A percentile compares a stretch with the other conserved stretches of the same genome.
Conservation (phyloP, 805 yeast genomes). For the Cyberlindnera suaveolens region DNA sequence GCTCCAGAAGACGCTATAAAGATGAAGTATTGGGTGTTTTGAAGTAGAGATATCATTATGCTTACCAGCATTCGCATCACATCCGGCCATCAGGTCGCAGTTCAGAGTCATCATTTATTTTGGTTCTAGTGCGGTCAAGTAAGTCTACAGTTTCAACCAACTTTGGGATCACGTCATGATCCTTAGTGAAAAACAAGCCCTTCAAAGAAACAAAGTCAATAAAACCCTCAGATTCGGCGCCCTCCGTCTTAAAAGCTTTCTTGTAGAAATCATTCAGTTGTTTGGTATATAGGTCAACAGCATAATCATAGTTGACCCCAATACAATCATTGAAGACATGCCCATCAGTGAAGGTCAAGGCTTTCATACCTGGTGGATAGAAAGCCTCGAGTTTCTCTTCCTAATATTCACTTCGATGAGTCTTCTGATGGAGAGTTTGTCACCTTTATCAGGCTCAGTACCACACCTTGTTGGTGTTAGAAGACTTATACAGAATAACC, state of each 20-base stretch:
- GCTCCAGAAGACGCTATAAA: conserved; percentile 51
- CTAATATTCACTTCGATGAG: conserved; percentile 28
- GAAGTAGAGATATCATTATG: conserved; percentile 52
- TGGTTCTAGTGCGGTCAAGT: conserved; percentile 33
- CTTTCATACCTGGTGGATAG: conserved; percentile 49
- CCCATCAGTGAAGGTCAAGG: conserved; percentile 57
- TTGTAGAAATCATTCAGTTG: conserved; percentile 29
- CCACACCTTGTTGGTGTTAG: conserved; percentile 43
- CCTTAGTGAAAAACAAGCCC: conserved; percentile 31
- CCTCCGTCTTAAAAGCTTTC: conserved; percentile 12
- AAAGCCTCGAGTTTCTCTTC: conserved; percentile 25
- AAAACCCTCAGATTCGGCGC: conserved; percentile 19
- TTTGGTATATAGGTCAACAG: conserved; percentile 41
- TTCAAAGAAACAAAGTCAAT: conserved; percentile 37
- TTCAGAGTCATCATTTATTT: conserved; percentile 32
- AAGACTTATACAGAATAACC: conserved; percentile 60
- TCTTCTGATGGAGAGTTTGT: conserved; percentile 35
- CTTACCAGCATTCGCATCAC: conserved; percentile 53
- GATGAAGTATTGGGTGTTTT: conserved; percentile 45
- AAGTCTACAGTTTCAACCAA: conserved; percentile 27
- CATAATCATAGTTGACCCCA: conserved; percentile 47
- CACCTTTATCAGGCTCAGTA: conserved; percentile 48
- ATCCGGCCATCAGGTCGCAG: conserved; percentile 36
- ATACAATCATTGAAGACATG: conserved; percentile 64
- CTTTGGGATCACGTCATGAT: conserved; percentile 22